Conservation (phyloP, 768 basidiomycete genomes). For the Pulveroboletus sp. region DNA sequence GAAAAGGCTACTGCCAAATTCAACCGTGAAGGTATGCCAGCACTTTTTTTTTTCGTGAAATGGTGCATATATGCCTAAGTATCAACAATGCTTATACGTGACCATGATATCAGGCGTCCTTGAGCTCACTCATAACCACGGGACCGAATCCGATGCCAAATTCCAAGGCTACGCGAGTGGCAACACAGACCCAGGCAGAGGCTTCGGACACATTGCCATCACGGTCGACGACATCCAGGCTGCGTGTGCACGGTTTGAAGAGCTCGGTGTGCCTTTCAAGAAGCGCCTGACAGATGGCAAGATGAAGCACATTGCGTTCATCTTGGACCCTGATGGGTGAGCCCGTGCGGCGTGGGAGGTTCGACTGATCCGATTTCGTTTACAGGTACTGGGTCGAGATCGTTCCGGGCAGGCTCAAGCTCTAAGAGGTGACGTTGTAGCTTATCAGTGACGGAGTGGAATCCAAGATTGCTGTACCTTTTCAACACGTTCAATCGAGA, state of each 20-base stretch:
- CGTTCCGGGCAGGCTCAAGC: slow-evolving; percentile 34
- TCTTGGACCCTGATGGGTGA: slow-evolving; percentile 82
- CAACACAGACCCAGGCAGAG: slow-evolving; percentile 76
- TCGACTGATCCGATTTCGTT: neutral
- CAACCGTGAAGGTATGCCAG: slow-evolving; percentile 59
- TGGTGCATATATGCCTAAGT: no score
- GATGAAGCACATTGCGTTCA: slow-evolving; percentile 84
- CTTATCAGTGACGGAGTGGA: neutral
- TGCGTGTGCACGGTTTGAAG: slow-evolving; percentile 82
- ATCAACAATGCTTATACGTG: no score
- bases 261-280: slow-evolving; percentile 79
- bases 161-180: slow-evolving; percentile 86
- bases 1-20: slow-evolving; percentile 51
- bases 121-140: slow-evolving; percentile 88
- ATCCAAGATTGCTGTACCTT: neutral
- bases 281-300: slow-evolving; percentile 83
- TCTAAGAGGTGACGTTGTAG: slow-evolving; percentile 15
- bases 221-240: slow-evolving; percentile 78
- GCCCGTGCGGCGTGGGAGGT: neutral
- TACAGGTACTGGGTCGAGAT: slow-evolving; percentile 62
- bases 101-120: slow-evolving; percentile 54
- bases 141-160: slow-evolving; percentile 74
- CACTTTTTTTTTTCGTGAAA: neutral
- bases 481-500: slow-evolving; percentile 2
- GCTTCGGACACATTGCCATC: slow-evolving; percentile 88